Percentiles rank a stretch among this genome's conserved stretches.
phyloP scores from a whole-genome alignment of 192 early-diverging fungal species.

The Mycoemilia scoparia region DNA sequence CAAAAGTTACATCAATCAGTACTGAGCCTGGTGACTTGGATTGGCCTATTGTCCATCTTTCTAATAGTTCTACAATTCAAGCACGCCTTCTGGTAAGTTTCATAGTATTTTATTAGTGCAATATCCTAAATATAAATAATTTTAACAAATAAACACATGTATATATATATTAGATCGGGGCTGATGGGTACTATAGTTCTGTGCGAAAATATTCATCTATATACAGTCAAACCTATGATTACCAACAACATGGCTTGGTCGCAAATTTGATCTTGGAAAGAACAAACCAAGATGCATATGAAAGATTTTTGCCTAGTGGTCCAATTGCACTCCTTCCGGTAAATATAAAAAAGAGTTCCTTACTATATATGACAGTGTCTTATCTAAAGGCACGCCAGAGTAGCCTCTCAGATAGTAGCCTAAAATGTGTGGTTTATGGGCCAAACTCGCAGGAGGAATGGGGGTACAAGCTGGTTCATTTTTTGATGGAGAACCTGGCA shows the following conservation, averaged over 20 bases:
- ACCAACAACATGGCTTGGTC: conserved; percentile 69
- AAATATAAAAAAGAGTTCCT: no score
- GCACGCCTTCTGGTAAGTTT: conserved; percentile 64
- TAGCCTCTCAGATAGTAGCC: no score
- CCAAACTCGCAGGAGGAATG: no score
- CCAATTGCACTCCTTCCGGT: conserved; percentile 88
- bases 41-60: conserved; percentile 63
- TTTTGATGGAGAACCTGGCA: no score
- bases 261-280: conserved; percentile 49
- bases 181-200: conserved; percentile 73
- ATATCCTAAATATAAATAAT: background rate
- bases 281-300: conserved; percentile 63
- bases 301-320: conserved; percentile 86
- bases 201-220: conserved; percentile 73
- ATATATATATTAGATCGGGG: no score
- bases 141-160: conserved; percentile 12
- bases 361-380: background rate
- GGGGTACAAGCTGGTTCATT: no score
- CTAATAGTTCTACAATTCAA: conserved; percentile 38
- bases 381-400: background rate
- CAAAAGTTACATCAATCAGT: conserved; percentile 41
- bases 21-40: conserved; percentile 17
- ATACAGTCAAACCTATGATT: conserved; percentile 71
- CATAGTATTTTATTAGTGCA: background rate
- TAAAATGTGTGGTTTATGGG: no score